Evolutionary conservation across 2,329 filamentous ascomycete species (phyloP), one percentile per base, ranked within the genome.

Genomic region (Colletotrichum paranaense): DNA sequence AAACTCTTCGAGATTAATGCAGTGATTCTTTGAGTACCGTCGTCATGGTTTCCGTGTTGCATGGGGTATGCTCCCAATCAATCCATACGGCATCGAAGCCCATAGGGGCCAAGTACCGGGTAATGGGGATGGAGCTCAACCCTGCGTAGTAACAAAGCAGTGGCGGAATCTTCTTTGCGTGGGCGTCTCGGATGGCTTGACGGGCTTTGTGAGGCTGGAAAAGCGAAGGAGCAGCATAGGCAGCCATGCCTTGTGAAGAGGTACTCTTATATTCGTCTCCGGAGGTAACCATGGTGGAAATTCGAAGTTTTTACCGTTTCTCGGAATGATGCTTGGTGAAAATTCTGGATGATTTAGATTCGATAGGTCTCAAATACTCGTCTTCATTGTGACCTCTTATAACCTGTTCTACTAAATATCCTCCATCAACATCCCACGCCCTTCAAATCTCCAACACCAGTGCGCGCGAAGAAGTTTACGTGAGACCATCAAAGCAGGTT

Each of bases 31-130:
- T 35, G 32, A 5, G 11, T 35, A 72, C 72, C 38, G 53, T 82
- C 1, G 85, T 87, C 86, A 87, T 87, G n/a, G 85, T 87, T 78
- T 87, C 85, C 26, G 86, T 81, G 64, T 83, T 82, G 76, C 83
- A 86, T 3, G 84, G 77, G 9, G 79, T 81, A 77, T 87, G 86
- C 76, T 87, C 86, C 86, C 85, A 86, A 79, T 87, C 86, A 70
- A 87, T 82, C 81, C 83, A 86, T 0, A 85, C 80, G 9, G 79
- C 72, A 73, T 88, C 86, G 65, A 79, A 87, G 1, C 83, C 83
- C 67, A 87, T 78, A 12, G 83, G 82, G 2, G 86, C 84, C 16
- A 84, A 75, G 60, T 84, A 78, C 32, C 85, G 83, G 2, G 82
- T 81, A 12, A 84, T 76, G 14, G 84, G 82, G 1, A 85, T 68